Percentiles rank a stretch among this genome's conserved stretches.
These are phyloP conservation scores for Pseudogymnoascus sp. DNA, from an alignment of 2,329 filamentous ascomycete species.

Conservation along the genomic window DNA sequence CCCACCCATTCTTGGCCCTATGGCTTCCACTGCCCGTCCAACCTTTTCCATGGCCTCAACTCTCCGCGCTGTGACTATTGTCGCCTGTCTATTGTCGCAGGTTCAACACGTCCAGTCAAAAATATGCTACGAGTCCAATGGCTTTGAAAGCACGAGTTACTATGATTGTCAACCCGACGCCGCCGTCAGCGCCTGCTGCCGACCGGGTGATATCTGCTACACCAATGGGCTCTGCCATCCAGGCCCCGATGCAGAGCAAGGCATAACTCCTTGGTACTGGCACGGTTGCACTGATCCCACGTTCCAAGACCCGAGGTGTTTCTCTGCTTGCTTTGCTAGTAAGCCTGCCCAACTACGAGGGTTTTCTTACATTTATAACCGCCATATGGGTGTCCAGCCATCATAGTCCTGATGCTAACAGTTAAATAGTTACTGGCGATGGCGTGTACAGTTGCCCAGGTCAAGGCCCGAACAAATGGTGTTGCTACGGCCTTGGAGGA, in stretches of 20 bases:
- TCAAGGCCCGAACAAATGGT: background rate
- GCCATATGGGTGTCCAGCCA: background rate
- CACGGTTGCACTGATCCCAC: background rate
- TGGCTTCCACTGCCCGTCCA: background rate
- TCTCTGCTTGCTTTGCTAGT: background rate
- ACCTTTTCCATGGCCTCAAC: background rate
- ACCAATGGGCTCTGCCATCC: background rate
- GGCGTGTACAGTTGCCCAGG: background rate
- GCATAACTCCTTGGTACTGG: constrained; percentile 2
- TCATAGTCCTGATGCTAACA: background rate
- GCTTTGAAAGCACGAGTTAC: background rate
- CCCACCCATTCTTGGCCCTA: background rate
- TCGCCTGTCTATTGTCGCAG: background rate
- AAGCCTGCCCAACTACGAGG: background rate
- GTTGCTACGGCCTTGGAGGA: background rate
- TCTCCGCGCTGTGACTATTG: background rate
- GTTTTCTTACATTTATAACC: too few relatives aligned
- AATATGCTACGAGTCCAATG: background rate
- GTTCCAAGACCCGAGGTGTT: background rate
- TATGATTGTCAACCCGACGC: background rate
- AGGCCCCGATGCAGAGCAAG: background rate
- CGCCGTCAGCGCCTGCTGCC: background rate
- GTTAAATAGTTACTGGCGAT: background rate
- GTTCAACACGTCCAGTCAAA: background rate
- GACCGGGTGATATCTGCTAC: background rate